These are phyloP conservation scores for Colletotrichum sp. DNA, from an alignment of 2,329 filamentous ascomycete species.

Conservation along the genomic window DNA sequence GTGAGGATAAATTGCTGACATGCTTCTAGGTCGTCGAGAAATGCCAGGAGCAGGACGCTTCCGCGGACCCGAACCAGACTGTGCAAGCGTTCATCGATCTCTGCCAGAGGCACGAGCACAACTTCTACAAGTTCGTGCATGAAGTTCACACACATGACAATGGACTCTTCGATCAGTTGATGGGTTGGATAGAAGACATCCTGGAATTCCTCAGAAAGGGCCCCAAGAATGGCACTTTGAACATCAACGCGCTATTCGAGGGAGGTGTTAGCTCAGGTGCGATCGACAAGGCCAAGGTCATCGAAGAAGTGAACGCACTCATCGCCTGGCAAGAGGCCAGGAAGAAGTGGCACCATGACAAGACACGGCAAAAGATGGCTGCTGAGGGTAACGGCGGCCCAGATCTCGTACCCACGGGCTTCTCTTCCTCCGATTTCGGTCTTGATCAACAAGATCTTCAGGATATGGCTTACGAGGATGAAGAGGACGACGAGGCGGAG, in stretches of 20 bases:
- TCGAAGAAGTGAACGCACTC: slow-evolving; percentile 81
- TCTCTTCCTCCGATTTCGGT: slow-evolving; percentile 87
- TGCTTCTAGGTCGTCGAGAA: slow-evolving; percentile 62
- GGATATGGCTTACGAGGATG: slow-evolving; percentile 82
- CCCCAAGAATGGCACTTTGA: slow-evolving; percentile 82
- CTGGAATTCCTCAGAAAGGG: slow-evolving; percentile 91
- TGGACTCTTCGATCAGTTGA: slow-evolving; percentile 92
- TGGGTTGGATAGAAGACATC: slow-evolving; percentile 97
- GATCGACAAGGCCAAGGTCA: slow-evolving; percentile 74
- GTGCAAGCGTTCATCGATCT: slow-evolving; percentile 98
- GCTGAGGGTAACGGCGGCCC: slow-evolving; percentile 68
- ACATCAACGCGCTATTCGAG: slow-evolving; percentile 93
- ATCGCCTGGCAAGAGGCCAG: slow-evolving; percentile 94
- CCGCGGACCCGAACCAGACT: slow-evolving; percentile 95
- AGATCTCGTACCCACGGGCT: slow-evolving; percentile 61
- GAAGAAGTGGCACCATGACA: slow-evolving; percentile 98
- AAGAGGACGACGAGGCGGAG: slow-evolving; percentile 67
- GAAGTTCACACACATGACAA: slow-evolving; percentile 98
- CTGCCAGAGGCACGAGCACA: slow-evolving; percentile 91
- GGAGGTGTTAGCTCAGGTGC: slow-evolving; percentile 72
- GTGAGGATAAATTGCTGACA: not conserved
- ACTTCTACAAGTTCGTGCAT: slow-evolving; percentile 99
- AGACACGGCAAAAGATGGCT: slow-evolving; percentile 98
- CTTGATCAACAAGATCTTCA: slow-evolving; percentile 85
- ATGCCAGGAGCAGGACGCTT: slow-evolving; percentile 77